Base-by-base conservation (phyloP, 2,329 filamentous ascomycete species). In the Pseudogymnoascus sp. region DNA sequence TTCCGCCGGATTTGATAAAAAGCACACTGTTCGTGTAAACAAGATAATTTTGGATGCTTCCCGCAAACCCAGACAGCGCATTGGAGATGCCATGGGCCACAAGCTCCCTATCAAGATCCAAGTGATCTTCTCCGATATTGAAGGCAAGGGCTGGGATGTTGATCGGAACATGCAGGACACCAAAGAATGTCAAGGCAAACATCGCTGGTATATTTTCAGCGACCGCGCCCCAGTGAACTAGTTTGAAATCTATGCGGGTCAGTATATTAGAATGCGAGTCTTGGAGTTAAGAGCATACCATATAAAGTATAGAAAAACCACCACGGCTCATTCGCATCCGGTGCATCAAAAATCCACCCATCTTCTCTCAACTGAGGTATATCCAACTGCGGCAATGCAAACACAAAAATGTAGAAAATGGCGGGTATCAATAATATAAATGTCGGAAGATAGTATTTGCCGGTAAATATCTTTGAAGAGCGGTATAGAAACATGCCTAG, bases 221-320 rank as follows among this genome's bases (percentile, higher is more conserved):
- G 57, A 99, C 81, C 2, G 93, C 94, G 47, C 81, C 80, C 89
- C 90, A 96, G 67, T 92, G 83, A 2, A 97, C 88, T 22, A 87
- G 79, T 57, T 86, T 79, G 69, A 96, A 90, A 70, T 94, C 90
- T 94, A 64, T 0, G 37, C 4, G 58, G 5, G 18, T 18, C 18
- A 30, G 43, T 41, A 35, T 66, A 16, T 66, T 60, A 54, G 38
- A 14, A 32, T 41, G 64, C 37, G 28, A 7, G 18, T 5, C 60
- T 70, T 61, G 30, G 14, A 50, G 71, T 43, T 43, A 35, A 60
- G 14, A 14, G 77, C 85, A 80, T 79, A 93, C 90, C 87, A 74
- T 96, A 99, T 57, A 97, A 82, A 0, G 91, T 95, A 75, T 96
- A 99, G 70, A 99, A 99, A 71, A 94, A 91, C 83, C 94, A 99